Conservation (phyloP, 768 basidiomycete species). For the Coprinellus micaceus region DNA sequence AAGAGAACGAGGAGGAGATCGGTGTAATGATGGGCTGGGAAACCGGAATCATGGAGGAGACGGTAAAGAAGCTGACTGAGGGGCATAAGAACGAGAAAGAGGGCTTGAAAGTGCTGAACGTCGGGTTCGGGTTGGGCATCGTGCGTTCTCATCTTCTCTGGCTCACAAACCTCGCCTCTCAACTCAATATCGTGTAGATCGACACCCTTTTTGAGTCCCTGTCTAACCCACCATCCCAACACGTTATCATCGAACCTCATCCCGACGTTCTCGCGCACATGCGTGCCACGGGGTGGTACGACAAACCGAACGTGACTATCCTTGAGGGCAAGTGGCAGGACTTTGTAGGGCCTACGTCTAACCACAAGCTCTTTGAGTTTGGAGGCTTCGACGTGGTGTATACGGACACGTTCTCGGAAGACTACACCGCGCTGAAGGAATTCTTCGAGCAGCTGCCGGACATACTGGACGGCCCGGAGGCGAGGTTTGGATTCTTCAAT, state of each 20-base stretch:
- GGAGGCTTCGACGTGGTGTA: constrained; percentile 87
- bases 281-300: constrained; percentile 72
- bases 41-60: constrained; percentile 76
- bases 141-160: constrained; percentile 38
- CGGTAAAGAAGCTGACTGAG: constrained; percentile 61
- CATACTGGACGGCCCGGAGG: constrained; percentile 67
- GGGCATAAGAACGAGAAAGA: constrained; percentile 45
- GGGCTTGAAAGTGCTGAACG: constrained; percentile 68
- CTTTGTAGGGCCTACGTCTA: constrained; percentile 43
- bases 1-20: constrained; percentile 64
- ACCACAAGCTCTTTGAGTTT: constrained; percentile 51
- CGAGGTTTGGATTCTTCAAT: constrained; percentile 94
- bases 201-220: constrained; percentile 76
- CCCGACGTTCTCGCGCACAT: constrained; percentile 86
- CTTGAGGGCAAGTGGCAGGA: constrained; percentile 96
- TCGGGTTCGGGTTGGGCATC: constrained; percentile 94
- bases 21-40: constrained; percentile 99
- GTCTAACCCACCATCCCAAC: constrained; percentile 54
- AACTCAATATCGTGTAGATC: constrained; percentile 46
- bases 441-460: constrained; percentile 84
- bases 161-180: too few relatives aligned
- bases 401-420: constrained; percentile 91
- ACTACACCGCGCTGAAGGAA: constrained; percentile 70
- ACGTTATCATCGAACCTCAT: constrained; percentile 94
- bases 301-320: constrained; percentile 71